Percentiles rank a stretch among this genome's conserved stretches.
phyloP scores from a whole-genome alignment of 805 yeast species.

The Candida namnaoensis region DNA sequence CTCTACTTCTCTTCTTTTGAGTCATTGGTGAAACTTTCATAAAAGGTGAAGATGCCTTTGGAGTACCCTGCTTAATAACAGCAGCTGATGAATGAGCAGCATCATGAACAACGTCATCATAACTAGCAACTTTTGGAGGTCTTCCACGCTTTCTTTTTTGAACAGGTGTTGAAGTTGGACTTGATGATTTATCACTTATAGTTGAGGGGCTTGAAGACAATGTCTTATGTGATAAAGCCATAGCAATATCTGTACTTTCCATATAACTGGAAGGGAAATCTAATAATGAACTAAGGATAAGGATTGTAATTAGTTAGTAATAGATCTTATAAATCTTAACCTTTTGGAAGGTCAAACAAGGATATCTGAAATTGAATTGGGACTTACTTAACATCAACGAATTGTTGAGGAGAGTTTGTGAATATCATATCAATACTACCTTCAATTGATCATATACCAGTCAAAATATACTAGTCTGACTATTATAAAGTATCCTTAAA shows the following conservation, averaged over 20 bases:
- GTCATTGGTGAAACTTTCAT: slow-evolving; percentile 18
- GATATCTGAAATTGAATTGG: no score
- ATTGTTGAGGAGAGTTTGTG: background rate
- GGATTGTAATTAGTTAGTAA: no score
- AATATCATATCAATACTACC: background rate
- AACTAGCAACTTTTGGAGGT: slow-evolving; percentile 12
- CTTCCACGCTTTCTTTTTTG: slow-evolving; percentile 22
- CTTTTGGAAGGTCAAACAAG: no score
- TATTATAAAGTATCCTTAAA: no score
- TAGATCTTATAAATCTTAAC: no score
- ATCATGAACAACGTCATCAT: slow-evolving; percentile 6
- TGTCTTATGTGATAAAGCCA: background rate
- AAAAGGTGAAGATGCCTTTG: slow-evolving; percentile 16
- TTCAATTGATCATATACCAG: no score
- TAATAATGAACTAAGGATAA: no score
- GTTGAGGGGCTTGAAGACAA: background rate
- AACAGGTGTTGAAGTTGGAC: slow-evolving; percentile 7
- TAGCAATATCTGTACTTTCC: background rate
- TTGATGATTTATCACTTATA: background rate
- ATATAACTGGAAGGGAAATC: no score
- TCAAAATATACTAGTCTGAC: no score
- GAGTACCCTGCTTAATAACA: slow-evolving; percentile 18
- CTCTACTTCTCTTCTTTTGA: no score
- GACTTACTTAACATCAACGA: background rate
- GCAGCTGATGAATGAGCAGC: slow-evolving; percentile 19